Conservation (phyloP, 2,329 filamentous ascomycete species). For the Neofusicoccum ribis region DNA sequence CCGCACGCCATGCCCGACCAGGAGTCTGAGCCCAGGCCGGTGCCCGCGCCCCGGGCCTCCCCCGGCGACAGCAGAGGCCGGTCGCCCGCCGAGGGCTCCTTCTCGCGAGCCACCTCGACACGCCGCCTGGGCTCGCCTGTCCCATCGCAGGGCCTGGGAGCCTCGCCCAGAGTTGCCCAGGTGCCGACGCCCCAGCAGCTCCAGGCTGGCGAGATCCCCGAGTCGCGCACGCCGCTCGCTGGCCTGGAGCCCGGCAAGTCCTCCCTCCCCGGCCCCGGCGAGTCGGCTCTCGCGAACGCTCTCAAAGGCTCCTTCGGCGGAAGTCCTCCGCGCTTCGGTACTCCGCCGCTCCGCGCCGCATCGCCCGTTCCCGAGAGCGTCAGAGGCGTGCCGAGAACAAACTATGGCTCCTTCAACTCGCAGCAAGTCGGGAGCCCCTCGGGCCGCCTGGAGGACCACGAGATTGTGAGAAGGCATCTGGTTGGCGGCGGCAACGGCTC, state of each 20-base stretch:
- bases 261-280: constrained; percentile 71
- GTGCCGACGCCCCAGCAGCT: constrained; percentile 53
- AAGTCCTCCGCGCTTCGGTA: constrained; percentile 66
- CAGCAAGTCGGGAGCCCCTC: constrained; percentile 39
- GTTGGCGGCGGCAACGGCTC: constrained; percentile 61
- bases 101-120: constrained; percentile 54
- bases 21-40: constrained; percentile 27
- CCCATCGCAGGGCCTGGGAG: constrained; percentile 45
- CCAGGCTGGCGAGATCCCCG: constrained; percentile 28
- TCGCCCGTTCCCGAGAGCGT: constrained; percentile 54
- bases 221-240: constrained; percentile 62
- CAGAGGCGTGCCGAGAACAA: constrained; percentile 61
- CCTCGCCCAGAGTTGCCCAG: constrained; percentile 51
- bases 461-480: constrained; percentile 86
- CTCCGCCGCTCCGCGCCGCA: constrained; percentile 53
- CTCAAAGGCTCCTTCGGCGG: constrained; percentile 72
- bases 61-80: constrained; percentile 26
- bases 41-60: constrained; percentile 29
- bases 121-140: constrained; percentile 58
- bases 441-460: constrained; percentile 72
- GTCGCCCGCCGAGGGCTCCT: constrained; percentile 40
- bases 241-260: constrained; percentile 55
- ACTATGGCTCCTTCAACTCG: constrained; percentile 80
- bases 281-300: constrained; percentile 87
- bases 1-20: constrained; percentile 19